Base-by-base conservation (phyloP, 208 protist species). In the Endotrypanum monterogeii region DNA sequence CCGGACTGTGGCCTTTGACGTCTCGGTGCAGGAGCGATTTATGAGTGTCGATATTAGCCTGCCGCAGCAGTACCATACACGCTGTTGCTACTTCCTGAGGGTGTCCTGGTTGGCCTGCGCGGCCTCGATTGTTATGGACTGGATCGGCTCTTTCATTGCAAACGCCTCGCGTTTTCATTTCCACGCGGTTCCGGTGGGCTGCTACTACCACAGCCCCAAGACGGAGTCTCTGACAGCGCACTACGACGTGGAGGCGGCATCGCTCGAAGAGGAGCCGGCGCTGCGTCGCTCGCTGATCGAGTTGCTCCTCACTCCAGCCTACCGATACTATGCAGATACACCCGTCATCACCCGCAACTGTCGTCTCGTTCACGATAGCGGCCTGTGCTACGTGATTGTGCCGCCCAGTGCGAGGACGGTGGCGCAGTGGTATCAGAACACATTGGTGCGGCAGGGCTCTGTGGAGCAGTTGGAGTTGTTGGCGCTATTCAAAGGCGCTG, bases 401-500 rank as follows among this genome's bases (percentile, higher is more conserved):
- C 82, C 83, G 16, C 77, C 79, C 8, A 80, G 65, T 50, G 30
- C 54, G 28, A 86, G 70, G 7, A 75, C 80, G 39, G 79, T 94
- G 39, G 88, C 87, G 55, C 76, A 86, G 74, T 96, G 91, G 91
- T 90, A 88, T 76, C 86, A 91, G 79, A 96, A 96, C 73, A 74
- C 84, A 39, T 82, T 79, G 35, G 61, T 91, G 78, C 74, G 71
- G 23, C 82, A 84, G 57, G 89, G 84, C 62, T 87, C 86, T 4
- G 74, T 82, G 39, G 79, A 89, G 71, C 89, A 94, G 77, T 73
- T 83, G 35, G 71, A 76, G 63, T 61, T 96, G 50, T 71, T 93
- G 35, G 23, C 39, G 7, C 71, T 83, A 35, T 94, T 96, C 73
- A 74, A 80, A 14, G 39, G 75, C 57, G 82, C 76, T 6, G 78